These are phyloP conservation scores for Calonectria hawksworthii DNA, from an alignment of 2,329 filamentous ascomycete species.

Conservation along the genomic window DNA sequence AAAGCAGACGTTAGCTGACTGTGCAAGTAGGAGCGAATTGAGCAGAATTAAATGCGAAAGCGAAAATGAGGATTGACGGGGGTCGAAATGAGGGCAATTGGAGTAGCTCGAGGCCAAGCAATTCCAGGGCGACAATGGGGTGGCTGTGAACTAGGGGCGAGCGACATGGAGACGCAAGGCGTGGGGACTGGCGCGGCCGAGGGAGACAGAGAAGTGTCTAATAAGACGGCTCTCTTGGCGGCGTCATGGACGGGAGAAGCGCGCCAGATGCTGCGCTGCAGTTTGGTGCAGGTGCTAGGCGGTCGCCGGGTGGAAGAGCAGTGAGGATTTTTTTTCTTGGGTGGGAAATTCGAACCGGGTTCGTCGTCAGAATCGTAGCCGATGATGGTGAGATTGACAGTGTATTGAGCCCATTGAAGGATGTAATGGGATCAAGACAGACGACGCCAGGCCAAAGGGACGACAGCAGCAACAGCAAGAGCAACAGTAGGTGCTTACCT, in stretches of 20 bases:
- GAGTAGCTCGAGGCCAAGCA: slow-evolving; percentile 10
- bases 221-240: slow-evolving; percentile 26
- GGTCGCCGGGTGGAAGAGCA: neutral
- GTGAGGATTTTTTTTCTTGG: neutral
- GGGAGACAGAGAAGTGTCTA: slow-evolving; percentile 1
- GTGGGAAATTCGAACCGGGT: slow-evolving; percentile 8
- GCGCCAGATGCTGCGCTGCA: neutral
- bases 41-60: slow-evolving; percentile 6
- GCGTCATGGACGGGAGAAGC: slow-evolving; percentile 23
- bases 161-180: slow-evolving; percentile 6
- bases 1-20: slow-evolving; percentile 10
- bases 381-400: neutral
- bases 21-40: neutral
- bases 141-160: slow-evolving; percentile 19
- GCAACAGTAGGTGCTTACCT: slow-evolving; percentile 38
- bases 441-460: neutral
- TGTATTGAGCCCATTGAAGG: slow-evolving; percentile 2
- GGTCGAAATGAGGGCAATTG: slow-evolving; percentile 28
- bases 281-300: neutral
- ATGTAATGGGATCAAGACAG: neutral
- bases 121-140: slow-evolving; percentile 24
- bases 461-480: slow-evolving; percentile 17
- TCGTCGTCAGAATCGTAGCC: slow-evolving; percentile 5
- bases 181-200: slow-evolving; percentile 2
- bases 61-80: slow-evolving; percentile 4